Percentiles rank a stretch among this genome's conserved stretches.
These are phyloP conservation scores for Escovopsis sp. DNA, from an alignment of 2,329 filamentous ascomycete species.

Conservation along the genomic window DNA sequence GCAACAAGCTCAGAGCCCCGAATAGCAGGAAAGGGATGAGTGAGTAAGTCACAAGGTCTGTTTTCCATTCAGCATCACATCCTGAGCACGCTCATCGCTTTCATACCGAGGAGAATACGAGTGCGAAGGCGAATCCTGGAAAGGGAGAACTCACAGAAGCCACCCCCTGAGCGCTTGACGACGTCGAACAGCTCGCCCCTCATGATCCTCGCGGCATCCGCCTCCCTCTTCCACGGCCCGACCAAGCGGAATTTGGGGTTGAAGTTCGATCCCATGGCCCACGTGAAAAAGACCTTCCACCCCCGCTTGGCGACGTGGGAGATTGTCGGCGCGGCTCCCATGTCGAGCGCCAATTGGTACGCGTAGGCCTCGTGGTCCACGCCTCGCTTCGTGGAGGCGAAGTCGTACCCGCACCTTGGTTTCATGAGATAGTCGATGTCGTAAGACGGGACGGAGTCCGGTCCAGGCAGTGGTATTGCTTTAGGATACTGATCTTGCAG, in stretches of 20 bases:
- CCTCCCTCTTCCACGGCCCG: conserved; percentile 28
- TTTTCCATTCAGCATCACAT: conserved; percentile 5
- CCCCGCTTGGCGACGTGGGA: conserved; percentile 19
- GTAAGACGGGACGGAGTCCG: conserved; percentile 16
- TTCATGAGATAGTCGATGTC: conserved; percentile 28
- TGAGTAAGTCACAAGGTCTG: conserved; percentile 22
- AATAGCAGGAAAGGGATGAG: conserved; percentile 22
- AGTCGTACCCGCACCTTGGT: conserved; percentile 17
- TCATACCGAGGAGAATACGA: no score
- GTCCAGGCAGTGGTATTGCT: conserved; percentile 8
- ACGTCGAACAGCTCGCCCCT: conserved; percentile 25
- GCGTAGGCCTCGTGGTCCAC: conserved; percentile 36
- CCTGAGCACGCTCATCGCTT: not conserved
- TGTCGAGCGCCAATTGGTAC: conserved; percentile 34
- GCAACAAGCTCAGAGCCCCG: conserved; percentile 16
- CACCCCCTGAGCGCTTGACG: conserved; percentile 21
- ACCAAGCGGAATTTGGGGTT: conserved; percentile 33
- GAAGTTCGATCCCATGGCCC: conserved; percentile 35
- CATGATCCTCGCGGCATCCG: conserved; percentile 23
- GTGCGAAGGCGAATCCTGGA: no score
- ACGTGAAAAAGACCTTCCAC: conserved; percentile 25
- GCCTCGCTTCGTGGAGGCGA: conserved; percentile 22
- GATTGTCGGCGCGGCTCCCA: conserved; percentile 27
- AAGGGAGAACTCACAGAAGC: conserved; percentile 19
- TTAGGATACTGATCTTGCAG: conserved; percentile 16